phyloP scores from a whole-genome alignment of 1,284 basidiomycete species.

The Fomitopsis pinicola region DNA sequence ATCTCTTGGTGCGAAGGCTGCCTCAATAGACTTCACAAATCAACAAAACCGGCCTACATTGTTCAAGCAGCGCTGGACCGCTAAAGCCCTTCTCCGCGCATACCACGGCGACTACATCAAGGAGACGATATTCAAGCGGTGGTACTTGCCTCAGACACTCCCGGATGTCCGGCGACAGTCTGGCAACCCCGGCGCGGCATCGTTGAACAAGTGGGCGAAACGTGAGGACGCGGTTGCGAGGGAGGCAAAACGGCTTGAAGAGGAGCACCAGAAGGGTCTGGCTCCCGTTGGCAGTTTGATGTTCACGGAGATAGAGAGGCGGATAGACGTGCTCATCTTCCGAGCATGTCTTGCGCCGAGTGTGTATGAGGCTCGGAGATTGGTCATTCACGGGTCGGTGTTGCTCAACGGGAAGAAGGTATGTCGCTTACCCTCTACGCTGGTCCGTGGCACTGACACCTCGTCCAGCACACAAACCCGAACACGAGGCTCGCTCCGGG shows the following conservation, averaged over 20 bases:
- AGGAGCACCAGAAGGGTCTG: constrained; percentile 58
- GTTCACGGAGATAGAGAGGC: constrained; percentile 89
- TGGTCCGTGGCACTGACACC: neutral
- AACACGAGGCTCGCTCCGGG: constrained; percentile 92
- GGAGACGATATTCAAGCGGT: constrained; percentile 91
- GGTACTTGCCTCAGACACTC: constrained; percentile 87
- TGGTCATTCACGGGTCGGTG: constrained; percentile 88
- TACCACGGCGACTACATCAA: constrained; percentile 97
- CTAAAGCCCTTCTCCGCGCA: constrained; percentile 87
- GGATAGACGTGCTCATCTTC: constrained; percentile 92
- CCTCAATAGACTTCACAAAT: constrained; percentile 50
- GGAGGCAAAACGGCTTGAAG: constrained; percentile 43
- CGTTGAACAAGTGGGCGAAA: constrained; percentile 42
- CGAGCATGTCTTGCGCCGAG: constrained; percentile 88
- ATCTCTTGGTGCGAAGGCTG: constrained; percentile 38
- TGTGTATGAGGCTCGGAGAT: constrained; percentile 84
- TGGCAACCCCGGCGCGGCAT: constrained; percentile 19
- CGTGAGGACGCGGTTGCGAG: constrained; percentile 41
- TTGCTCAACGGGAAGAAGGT: constrained; percentile 89
- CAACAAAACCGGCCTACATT: constrained; percentile 54
- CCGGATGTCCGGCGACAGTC: constrained; percentile 76
- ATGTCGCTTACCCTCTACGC: constrained; percentile 22
- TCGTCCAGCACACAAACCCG: constrained; percentile 69
- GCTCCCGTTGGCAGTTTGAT: constrained; percentile 88
- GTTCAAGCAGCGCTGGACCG: constrained; percentile 90